Evolutionary conservation across 164 flowering plant species (phyloP), one percentile per base, ranked within the genome.

Genomic region (Litsea cubeba): DNA sequence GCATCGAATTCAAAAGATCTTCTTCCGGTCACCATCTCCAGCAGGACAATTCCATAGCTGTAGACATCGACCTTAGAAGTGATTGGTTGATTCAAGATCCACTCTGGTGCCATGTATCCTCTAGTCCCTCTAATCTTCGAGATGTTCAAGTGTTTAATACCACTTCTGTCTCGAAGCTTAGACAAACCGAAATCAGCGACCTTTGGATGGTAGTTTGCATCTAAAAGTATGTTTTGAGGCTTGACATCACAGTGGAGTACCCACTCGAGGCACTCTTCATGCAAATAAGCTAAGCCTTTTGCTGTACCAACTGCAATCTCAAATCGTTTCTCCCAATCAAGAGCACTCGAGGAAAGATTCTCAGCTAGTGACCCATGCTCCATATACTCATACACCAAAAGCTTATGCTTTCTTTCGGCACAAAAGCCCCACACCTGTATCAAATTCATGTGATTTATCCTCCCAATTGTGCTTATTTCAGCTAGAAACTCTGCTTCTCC

Each of bases 41-140:
- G 30, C 28, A 84, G 10, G 0, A 86, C 86, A 68, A 85, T 74
- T 25, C 86, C 86, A 70, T 76, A 85, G 73, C 88, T 84, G 12
- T 82, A 85, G 5, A 83, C 88, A 78, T 85, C 88, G 10, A 78
- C 81, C 72, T 82, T 85, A 0, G 83, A 72, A 0, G 86, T 80
- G 12, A 85, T 84, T 0, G 82, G 79, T 0, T 74, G 81, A 66
- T 73, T 79, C 20, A 72, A 68, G 23, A 80, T 68, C 88, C 86
- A 85, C 62, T 85, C 88, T 0, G 86, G 88, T 3, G 88, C 86
- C 81, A 85, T 82, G 65, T 85, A 85, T 0, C 86, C 88, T 32
- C 83, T 76, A 0, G 85, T 85, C 24, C 86, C 86, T 72, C 88
- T 73, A 15, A 84, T 67, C 50, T 50, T 73, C 1, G 85, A 81